These are phyloP conservation scores for Hymenoscyphus infarciens DNA, from an alignment of 2,329 filamentous ascomycete genomes.

Conservation along the genomic window DNA sequence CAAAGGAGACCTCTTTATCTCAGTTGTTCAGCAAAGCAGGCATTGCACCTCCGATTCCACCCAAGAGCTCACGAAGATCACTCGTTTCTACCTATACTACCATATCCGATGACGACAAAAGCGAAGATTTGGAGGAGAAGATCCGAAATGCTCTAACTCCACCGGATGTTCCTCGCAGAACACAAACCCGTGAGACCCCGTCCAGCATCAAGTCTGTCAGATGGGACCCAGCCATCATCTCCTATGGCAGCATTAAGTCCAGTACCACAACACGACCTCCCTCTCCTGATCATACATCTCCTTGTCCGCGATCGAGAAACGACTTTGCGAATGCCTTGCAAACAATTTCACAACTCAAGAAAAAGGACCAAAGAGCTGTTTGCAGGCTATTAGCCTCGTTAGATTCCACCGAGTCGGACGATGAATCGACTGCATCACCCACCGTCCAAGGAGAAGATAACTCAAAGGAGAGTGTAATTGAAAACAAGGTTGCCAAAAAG, in stretches of 20 bases:
- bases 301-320: slow-evolving; percentile 5
- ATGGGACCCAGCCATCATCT: slow-evolving; percentile 28
- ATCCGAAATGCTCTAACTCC: slow-evolving; percentile 17
- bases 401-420: slow-evolving; percentile 18
- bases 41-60: slow-evolving; percentile 8
- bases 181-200: slow-evolving; percentile 4
- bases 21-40: background rate
- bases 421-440: slow-evolving; percentile 10
- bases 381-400: slow-evolving; percentile 24
- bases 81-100: slow-evolving; percentile 2
- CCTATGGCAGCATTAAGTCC: slow-evolving; percentile 15
- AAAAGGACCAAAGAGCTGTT: slow-evolving; percentile 20
- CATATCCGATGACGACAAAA: slow-evolving; percentile 15
- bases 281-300: slow-evolving; percentile 1
- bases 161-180: background rate
- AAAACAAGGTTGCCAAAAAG: slow-evolving; percentile 6
- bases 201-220: slow-evolving; percentile 23
- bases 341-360: slow-evolving; percentile 21
- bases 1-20: background rate
- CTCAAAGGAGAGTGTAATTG: background rate
- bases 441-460: background rate
- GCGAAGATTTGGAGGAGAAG: slow-evolving; percentile 16
- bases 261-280: background rate
- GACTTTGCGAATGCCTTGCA: slow-evolving; percentile 16
- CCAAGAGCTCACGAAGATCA: slow-evolving; percentile 5